Evolutionary conservation across 441 rosid genomes (phyloP), one percentile per base, ranked within the genome.

Genomic region (Eugenia klotzschiana): DNA sequence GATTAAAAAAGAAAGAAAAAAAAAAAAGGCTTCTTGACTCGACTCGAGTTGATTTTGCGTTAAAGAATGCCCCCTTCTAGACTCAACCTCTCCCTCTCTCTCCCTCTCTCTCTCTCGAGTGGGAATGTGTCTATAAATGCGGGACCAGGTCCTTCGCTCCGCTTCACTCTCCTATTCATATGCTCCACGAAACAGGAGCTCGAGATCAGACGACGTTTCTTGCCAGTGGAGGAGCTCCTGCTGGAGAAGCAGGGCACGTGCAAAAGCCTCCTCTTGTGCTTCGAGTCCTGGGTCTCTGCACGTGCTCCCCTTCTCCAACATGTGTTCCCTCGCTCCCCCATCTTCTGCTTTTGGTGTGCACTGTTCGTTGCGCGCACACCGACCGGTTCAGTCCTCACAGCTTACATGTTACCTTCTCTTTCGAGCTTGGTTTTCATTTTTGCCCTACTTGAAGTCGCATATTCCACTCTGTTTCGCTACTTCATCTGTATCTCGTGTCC

Each of bases 211-310:
- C 25, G 12, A 7, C 23, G 46, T 57, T 69, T 83, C 41, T 83
- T 84, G 82, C 83, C 91, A 96, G 93, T 85, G 77, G 94, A 88
- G 97, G 50, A 89, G 89, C 94, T 89, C 98, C 84, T 90, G 98
- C 64, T 94, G 98, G 98, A 96, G 98, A 96, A 94, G 98, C 97
- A 94, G 98, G 97, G 98, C 98, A 94, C 98, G 98, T 94, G 98
- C 98, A 95, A 87, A 82, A 9, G 46, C 74, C 74, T 33, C 74
- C 46, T 20, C 27, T 27, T 15, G 37, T 56, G 64, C 43, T 23
- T 12, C 41, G 40, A 27, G 80, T 40, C 25, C 50, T 49, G 72
- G 26, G 27, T 41, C 57, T 82, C 86, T 92, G 98, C 98, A 93
- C 97, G 98, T 91, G 98, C 96, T 94, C 97, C 92, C 90, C 98